A percentile compares a stretch with the other conserved stretches of the same genome.
Evolutionary conservation across 352 stramenopile species (phyloP).

Genomic region (Plasmopara halstedii): DNA sequence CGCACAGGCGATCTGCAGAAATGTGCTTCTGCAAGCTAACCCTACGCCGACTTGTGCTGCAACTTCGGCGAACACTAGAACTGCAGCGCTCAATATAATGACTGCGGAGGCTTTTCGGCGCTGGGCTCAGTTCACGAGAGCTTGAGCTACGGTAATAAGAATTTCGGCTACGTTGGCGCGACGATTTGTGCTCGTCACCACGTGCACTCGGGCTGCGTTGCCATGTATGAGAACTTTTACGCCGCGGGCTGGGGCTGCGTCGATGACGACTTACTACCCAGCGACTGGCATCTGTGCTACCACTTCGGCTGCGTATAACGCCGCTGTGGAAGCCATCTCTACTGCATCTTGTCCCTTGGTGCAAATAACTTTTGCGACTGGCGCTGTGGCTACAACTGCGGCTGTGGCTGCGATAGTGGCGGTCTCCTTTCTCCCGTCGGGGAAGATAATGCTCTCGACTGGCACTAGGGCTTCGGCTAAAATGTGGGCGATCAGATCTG

Average conservation of each 20-base stretch:
- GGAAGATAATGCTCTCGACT: neutral
- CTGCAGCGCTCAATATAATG: slow-evolving; percentile 3
- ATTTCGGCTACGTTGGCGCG: slow-evolving; percentile 3
- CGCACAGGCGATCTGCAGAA: neutral
- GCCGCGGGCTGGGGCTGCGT: slow-evolving; percentile 4
- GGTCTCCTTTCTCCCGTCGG: neutral
- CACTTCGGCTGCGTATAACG: slow-evolving; percentile 14
- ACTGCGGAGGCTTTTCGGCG: slow-evolving; percentile 1
- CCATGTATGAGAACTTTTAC: neutral
- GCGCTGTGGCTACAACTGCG: slow-evolving; percentile 7
- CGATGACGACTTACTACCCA: slow-evolving; percentile 3
- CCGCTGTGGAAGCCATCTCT: neutral
- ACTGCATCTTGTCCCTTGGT: neutral
- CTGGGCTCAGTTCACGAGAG: slow-evolving; percentile 3
- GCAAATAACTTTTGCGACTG: slow-evolving; percentile 12
- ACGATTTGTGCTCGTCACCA: slow-evolving; percentile 1
- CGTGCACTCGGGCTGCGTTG: slow-evolving; percentile 7
- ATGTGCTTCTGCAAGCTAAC: slow-evolving; percentile 1
- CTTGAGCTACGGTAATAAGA: slow-evolving; percentile 4
- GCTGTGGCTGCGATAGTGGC: neutral
- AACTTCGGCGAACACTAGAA: slow-evolving; percentile 1
- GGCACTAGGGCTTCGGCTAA: neutral
- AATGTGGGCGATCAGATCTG: neutral
- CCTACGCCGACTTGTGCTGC: neutral
- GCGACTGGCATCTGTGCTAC: slow-evolving; percentile 11